phyloP scores from a whole-genome alignment of 306 rosid species.

The Castanea crenata region DNA sequence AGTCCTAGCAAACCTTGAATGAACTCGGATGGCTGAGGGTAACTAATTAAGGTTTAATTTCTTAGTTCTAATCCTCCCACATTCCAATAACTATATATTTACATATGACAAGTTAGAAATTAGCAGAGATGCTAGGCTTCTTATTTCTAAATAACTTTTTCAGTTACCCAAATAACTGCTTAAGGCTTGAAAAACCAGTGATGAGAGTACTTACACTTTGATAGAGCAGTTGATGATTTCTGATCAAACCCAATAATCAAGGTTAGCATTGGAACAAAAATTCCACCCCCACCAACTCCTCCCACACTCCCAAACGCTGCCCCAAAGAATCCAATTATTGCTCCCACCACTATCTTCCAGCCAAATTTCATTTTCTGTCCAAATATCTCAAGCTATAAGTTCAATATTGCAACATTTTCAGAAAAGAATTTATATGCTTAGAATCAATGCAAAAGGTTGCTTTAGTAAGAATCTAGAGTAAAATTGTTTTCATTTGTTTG shows the following conservation, averaged over 20 bases:
- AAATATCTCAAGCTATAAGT: constrained; percentile 1
- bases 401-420: not conserved
- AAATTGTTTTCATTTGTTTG: no score
- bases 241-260: constrained; percentile 87
- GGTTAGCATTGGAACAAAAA: constrained; percentile 95
- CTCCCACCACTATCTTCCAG: constrained; percentile 73
- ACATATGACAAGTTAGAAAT: not conserved
- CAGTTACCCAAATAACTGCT: not conserved
- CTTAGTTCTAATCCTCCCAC: not conserved
- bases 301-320: constrained; percentile 98
- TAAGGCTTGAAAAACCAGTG: not conserved
- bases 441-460: no score
- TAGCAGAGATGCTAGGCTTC: not conserved
- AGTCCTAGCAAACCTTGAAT: no score
- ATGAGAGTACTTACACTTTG: constrained; percentile 64
- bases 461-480: no score
- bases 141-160: not conserved
- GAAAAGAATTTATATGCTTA: no score
- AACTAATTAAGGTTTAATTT: not conserved
- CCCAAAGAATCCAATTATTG: constrained; percentile 72
- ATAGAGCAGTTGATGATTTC: constrained; percentile 91
- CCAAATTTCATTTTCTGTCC: constrained; percentile 81
- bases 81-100: not conserved
- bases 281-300: constrained; percentile 98
- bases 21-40: not conserved